Base-by-base conservation (phyloP, 2,329 filamentous ascomycete species). In the Cadophora malorum region DNA sequence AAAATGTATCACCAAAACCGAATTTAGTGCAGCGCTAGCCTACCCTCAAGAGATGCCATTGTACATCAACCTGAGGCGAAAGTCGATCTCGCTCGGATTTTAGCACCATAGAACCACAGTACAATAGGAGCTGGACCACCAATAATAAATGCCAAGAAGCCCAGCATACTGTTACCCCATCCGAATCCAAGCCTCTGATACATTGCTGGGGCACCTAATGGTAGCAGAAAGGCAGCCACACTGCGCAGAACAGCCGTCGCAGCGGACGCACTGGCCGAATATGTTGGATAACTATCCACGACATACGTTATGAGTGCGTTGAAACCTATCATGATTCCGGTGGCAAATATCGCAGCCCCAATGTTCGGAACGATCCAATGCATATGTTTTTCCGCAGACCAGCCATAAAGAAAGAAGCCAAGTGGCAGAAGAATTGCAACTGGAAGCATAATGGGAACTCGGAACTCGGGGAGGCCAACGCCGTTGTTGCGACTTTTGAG, bases 341-440 rank as follows among this genome's bases (percentile, higher is more conserved):
- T 76, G 0, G 84, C 82, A 65, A 88, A 82, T 21, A 86, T 80
- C 0, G 77, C 76, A 2, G 83, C 84, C 2, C 86, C 86, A 50
- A 88, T 83, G 64, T 88, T 86, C 0, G 86, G 85, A 21, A 86
- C 78, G 41, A 88, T 85, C 85, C 85, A 88, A 71, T 85, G 83
- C 0, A 80, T 78, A 7, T 81, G 75, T 33, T 81, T 80, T 56
- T 87, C 80, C 0, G 84, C 85, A 0, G 81, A 79, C 86, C 86
- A 89, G 38, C 86, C 86, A 73, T 88, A 88, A 76, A 83, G 81
- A 70, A 88, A 83, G 0, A 89, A 79, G 0, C 84, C 83, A 10
- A 89, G 78, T 0, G 88, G 88, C 0, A 90, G 70, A 1, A 89
- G 70, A 0, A 90, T 47, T 0, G 83, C 83, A 0, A 84, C 85